These are phyloP conservation scores for Diplodia sapinea DNA, from an alignment of 2,329 filamentous ascomycete genomes.

Conservation along the genomic window DNA sequence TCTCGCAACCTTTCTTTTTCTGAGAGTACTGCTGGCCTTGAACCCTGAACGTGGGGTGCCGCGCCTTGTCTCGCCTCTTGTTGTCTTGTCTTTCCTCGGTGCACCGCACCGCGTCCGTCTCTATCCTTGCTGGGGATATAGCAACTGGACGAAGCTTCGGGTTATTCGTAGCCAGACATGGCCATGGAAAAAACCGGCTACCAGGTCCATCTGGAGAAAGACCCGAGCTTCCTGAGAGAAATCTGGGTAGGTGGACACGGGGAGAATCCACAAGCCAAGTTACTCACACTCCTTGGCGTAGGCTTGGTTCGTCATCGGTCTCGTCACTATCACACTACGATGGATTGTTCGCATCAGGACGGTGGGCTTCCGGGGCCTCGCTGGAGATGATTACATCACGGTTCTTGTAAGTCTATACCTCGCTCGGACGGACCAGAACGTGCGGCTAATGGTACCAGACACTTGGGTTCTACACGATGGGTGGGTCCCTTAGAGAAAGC, in stretches of 20 bases:
- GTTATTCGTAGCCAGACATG: not conserved
- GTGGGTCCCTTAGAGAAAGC: not conserved
- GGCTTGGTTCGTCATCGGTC: constrained; percentile 41
- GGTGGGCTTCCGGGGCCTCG: constrained; percentile 47
- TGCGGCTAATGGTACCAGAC: constrained; percentile 9
- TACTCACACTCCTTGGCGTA: not conserved
- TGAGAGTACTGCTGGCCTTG: not conserved
- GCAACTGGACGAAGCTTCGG: not conserved
- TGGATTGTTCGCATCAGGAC: constrained; percentile 48
- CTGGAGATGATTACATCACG: constrained; percentile 50
- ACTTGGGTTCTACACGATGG: constrained; percentile 44
- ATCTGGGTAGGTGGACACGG: constrained; percentile 1
- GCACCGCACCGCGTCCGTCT: not conserved
- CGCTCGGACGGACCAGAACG: too few relatives aligned
- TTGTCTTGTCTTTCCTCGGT: not conserved
- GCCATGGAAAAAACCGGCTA: not conserved
- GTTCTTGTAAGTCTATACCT: constrained; percentile 37
- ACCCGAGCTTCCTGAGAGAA: not conserved
- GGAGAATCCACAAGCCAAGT: not conserved
- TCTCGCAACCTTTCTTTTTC: too few relatives aligned
- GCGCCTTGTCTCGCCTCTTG: not conserved
- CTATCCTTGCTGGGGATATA: not conserved
- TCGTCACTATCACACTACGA: constrained; percentile 42
- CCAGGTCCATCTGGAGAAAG: constrained; percentile 9
- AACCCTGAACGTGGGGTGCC: not conserved